phyloP scores from a whole-genome alignment of 306 rosid genomes.

The Cucumis melo region DNA sequence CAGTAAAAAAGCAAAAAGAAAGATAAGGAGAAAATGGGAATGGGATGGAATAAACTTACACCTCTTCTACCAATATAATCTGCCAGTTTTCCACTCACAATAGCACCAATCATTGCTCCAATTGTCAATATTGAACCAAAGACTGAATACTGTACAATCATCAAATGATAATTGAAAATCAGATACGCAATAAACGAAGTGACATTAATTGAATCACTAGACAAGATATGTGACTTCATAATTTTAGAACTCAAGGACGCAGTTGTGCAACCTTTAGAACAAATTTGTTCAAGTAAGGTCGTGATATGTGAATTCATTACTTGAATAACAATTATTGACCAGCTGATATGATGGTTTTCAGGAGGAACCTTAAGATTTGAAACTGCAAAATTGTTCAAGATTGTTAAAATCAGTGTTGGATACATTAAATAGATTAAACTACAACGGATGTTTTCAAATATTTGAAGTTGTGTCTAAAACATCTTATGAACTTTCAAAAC shows the following conservation, averaged over 20 bases:
- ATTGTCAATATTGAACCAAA: slow-evolving; percentile 76
- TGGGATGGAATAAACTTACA: slow-evolving; percentile 30
- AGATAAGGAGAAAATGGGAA: no score
- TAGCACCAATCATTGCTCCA: slow-evolving; percentile 84
- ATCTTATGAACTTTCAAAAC: no score
- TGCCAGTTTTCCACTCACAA: slow-evolving; percentile 52
- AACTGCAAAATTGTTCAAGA: neutral
- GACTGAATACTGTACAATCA: slow-evolving; percentile 33
- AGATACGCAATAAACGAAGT: neutral
- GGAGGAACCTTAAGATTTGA: neutral
- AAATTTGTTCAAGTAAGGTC: no score
- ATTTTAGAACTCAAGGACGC: neutral
- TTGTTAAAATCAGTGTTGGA: neutral
- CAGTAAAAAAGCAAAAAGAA: no score
- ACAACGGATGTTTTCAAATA: no score
- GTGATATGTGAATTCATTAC: no score
- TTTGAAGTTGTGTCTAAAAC: no score
- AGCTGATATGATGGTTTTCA: neutral
- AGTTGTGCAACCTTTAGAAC: no score
- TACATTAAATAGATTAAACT: neutral
- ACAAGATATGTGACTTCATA: neutral
- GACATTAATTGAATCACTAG: neutral
- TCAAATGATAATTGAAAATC: neutral
- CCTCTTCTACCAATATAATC: slow-evolving; percentile 65
- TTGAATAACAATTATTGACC: no score